A percentile compares a stretch with the other conserved stretches of the same genome.
phyloP scores from a whole-genome alignment of 257 asterid species.

The Solanum rostratum region DNA sequence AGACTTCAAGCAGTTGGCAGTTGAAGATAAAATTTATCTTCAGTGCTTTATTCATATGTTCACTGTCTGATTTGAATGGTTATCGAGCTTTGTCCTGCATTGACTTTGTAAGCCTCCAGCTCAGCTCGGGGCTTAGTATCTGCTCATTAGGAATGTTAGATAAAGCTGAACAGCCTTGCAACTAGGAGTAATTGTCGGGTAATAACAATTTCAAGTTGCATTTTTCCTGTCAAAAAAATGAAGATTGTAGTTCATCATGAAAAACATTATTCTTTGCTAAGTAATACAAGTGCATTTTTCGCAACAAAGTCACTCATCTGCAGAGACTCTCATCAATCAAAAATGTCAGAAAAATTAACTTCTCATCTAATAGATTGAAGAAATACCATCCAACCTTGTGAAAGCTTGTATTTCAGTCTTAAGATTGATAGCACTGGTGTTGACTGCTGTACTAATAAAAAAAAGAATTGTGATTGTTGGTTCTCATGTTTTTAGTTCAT shows the following conservation, averaged over 20 bases:
- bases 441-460: background rate
- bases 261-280: background rate
- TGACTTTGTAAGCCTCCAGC: background rate
- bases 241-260: background rate
- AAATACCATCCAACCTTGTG: background rate
- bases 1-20: background rate
- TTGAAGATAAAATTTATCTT: background rate
- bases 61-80: background rate
- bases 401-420: background rate
- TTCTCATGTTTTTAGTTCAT: background rate
- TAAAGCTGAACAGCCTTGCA: background rate
- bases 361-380: background rate
- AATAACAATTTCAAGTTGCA: background rate
- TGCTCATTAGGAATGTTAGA: background rate
- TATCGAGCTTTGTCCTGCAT: conserved; percentile 1
- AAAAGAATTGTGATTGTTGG: background rate
- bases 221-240: background rate
- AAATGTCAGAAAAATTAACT: background rate
- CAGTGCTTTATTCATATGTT: background rate
- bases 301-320: background rate
- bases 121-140: background rate
- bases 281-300: background rate
- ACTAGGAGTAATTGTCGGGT: background rate
- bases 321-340: background rate
- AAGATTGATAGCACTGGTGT: background rate